Evolutionary conservation across 306 rosid genomes (phyloP).

Genomic region (Rosa rugosa): DNA sequence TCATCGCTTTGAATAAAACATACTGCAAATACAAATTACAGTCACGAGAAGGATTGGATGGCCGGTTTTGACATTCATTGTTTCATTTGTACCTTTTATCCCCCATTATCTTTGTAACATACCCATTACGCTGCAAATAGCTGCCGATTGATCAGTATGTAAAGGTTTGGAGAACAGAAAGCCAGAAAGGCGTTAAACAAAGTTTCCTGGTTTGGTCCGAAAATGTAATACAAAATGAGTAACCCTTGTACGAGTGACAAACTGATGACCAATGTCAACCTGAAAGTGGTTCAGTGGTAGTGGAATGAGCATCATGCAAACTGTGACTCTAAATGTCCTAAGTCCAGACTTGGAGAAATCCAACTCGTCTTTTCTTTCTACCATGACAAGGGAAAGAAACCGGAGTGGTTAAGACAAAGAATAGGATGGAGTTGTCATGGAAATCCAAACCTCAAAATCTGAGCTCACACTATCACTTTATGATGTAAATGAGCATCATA

Average conservation of each 20-base stretch:
- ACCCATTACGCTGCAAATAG: not conserved
- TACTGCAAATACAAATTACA: slow-evolving; percentile 8
- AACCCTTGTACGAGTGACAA: not conserved
- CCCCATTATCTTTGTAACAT: not conserved
- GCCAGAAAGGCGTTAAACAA: not conserved
- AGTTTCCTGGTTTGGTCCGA: not conserved
- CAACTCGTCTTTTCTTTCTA: not conserved
- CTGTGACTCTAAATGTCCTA: not conserved
- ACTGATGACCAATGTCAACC: not conserved
- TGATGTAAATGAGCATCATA: slow-evolving; percentile 7
- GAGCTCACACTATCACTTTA: slow-evolving; percentile 9
- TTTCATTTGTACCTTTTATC: slow-evolving; percentile 9
- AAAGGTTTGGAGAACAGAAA: not conserved
- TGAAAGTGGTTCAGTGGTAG: not conserved
- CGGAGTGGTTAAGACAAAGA: not conserved
- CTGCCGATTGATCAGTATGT: not conserved
- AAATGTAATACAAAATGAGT: not conserved
- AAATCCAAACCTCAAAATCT: not conserved
- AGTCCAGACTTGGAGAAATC: too few species aligned
- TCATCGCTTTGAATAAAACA: slow-evolving; percentile 46
- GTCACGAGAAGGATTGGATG: slow-evolving; percentile 12
- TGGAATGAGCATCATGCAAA: not conserved
- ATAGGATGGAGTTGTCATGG: not conserved
- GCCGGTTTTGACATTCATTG: slow-evolving; percentile 7
- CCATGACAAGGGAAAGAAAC: not conserved